Base-by-base conservation (phyloP, 2,329 filamentous ascomycete genomes). In the Xylaria sp. region DNA sequence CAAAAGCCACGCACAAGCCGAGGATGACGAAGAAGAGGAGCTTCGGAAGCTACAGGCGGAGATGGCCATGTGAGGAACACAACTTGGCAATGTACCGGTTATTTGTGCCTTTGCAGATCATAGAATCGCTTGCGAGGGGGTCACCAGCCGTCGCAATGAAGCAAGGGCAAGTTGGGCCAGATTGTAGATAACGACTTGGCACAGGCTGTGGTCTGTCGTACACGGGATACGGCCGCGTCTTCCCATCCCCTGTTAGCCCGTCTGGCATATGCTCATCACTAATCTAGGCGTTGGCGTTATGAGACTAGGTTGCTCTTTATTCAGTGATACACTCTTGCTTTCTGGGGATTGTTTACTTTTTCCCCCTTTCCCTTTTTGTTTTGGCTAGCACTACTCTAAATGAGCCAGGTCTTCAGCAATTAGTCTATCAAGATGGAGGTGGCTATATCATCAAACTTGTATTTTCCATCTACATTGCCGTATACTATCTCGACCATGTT, bases 21-120 rank as follows among this genome's bases (percentile, higher is more conserved):
- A 97, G 76, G 93, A 97, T 76, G 94, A 98, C 83, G 95, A 98
- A 75, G 94, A 98, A 77, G 94, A 90, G 72, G 94, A 98, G 80
- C 82, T 98, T 73, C 87, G 90, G 78, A 97, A 95, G 80, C 79
- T 99, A 70, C 93, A 96, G 76, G 93, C 92, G 35, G 94, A 97
- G 79, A 98, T 98, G 94, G 93, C 93, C 67, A 97, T 97, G 90
- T 96, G 73, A 83, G 63, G 41, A 38, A 13, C 37, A n/a, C 41
- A 52, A 10, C n/a, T 47, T 31, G 33, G 51, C 43, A 53, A 37
- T 21, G 13, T 31, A 38, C 58, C 47, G 43, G 21, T 40, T 66
- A 37, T 61, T 63, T 58, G 62, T 46, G 44, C 58, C 61, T 60
- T 64, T 60, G 61, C 43, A 40, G 58, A 67, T 65, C 41, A 54